Evolutionary conservation across 2,329 filamentous ascomycete species (phyloP).

Genomic region (Coniochaeta ligniaria): DNA sequence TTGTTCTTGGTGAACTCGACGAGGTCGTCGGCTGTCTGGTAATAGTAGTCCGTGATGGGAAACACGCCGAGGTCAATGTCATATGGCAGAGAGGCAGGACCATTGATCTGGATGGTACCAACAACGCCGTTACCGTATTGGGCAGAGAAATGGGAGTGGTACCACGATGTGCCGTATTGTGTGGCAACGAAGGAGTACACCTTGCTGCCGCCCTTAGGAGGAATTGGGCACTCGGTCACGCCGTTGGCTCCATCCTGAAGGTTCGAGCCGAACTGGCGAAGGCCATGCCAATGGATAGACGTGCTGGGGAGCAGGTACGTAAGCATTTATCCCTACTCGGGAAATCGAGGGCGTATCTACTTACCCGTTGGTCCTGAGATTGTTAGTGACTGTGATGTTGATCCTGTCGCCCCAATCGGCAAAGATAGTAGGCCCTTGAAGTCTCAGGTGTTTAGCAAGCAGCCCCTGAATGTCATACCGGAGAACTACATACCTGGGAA

Average conservation of each 20-base stretch:
- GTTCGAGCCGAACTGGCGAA: constrained; percentile 34
- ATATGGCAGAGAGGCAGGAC: constrained; percentile 37
- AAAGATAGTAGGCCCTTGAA: constrained; percentile 43
- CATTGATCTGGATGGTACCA: constrained; percentile 39
- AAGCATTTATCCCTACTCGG: background rate
- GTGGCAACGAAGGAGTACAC: constrained; percentile 28
- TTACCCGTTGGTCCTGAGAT: constrained; percentile 39
- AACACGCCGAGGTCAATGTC: constrained; percentile 44
- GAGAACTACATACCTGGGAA: constrained; percentile 5
- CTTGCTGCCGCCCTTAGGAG: constrained; percentile 22
- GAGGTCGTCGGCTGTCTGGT: constrained; percentile 21
- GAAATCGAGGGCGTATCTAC: background rate
- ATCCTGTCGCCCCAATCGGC: constrained; percentile 44
- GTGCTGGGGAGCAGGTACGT: constrained; percentile 17
- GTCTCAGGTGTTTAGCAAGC: background rate
- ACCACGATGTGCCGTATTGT: constrained; percentile 32
- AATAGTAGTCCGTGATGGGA: constrained; percentile 45
- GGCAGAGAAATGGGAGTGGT: constrained; percentile 39
- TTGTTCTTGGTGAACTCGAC: constrained; percentile 14
- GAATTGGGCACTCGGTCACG: constrained; percentile 32
- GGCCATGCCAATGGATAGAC: constrained; percentile 42
- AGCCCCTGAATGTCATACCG: too few species aligned
- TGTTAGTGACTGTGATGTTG: constrained; percentile 58
- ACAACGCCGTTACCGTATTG: constrained; percentile 41
- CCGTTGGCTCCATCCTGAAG: constrained; percentile 39